Conservation (phyloP, 768 basidiomycete genomes). For the Panaeolus cyanescens region DNA sequence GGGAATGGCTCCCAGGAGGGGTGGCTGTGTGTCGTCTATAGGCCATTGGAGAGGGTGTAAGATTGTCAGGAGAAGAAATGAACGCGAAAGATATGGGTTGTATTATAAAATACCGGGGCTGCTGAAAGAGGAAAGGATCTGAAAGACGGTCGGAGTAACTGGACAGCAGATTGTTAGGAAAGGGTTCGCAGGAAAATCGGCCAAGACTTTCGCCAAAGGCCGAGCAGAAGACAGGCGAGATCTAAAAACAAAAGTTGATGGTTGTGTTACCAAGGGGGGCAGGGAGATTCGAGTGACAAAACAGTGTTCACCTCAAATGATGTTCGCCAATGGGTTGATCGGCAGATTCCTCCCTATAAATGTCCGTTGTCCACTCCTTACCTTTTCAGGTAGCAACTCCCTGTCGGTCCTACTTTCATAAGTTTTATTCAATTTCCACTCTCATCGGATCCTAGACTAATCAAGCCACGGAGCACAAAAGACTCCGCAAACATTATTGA, state of each 20-base stretch:
- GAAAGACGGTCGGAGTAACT: conserved; percentile 36
- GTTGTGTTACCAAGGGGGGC: conserved; percentile 47
- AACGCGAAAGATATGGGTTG: conserved; percentile 22
- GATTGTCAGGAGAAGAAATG: conserved; percentile 22
- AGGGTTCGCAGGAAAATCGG: conserved; percentile 37
- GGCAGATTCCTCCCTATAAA: conserved; percentile 35
- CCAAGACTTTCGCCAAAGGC: conserved; percentile 28
- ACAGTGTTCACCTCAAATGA: conserved; percentile 13
- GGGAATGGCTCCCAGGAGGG: conserved; percentile 49
- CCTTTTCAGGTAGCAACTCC: neutral
- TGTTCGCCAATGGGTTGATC: conserved; percentile 28
- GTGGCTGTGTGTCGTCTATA: conserved; percentile 50
- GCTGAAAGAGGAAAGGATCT: conserved; percentile 34
- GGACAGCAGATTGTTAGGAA: conserved; percentile 25
- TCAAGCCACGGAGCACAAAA: neutral
- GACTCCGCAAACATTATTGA: neutral
- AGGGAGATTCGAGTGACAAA: conserved; percentile 30
- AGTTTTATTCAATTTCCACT: conserved; percentile 24
- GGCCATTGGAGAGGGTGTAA: conserved; percentile 42
- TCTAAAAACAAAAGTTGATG: conserved; percentile 42
- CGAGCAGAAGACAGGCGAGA: conserved; percentile 35
- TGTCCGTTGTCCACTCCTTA: conserved; percentile 13
- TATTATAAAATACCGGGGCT: conserved; percentile 24
- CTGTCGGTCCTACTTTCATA: neutral
- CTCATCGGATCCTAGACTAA: conserved; percentile 38